Evolutionary conservation across 177 flowering plant genomes (phyloP).

Genomic region (Vitis hybrid): DNA sequence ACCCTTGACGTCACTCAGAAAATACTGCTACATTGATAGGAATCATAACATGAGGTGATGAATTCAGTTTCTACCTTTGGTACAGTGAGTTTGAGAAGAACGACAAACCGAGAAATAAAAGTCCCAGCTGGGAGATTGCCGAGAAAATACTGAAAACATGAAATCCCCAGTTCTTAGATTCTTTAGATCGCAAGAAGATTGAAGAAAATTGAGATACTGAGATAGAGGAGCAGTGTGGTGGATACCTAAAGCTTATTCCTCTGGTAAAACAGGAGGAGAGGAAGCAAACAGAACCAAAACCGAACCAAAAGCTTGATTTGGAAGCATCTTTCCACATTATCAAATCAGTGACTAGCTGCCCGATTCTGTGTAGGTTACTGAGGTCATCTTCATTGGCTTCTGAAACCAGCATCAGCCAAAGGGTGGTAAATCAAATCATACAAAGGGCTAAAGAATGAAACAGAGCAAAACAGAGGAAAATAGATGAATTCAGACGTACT

Average conservation of each 20-base stretch:
- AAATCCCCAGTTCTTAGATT: background rate
- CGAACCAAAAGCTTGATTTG: constrained; percentile 93
- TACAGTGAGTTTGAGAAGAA: constrained; percentile 67
- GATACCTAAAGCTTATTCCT: constrained; percentile 64
- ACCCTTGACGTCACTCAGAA: no score
- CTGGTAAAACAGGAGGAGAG: constrained; percentile 75
- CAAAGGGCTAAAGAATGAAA: constrained; percentile 3
- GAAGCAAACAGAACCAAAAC: constrained; percentile 80
- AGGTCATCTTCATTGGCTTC: constrained; percentile 35
- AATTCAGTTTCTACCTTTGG: constrained; percentile 46
- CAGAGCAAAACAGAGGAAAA: background rate
- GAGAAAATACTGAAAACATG: constrained; percentile 63
- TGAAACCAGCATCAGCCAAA: constrained; percentile 14
- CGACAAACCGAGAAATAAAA: constrained; percentile 65
- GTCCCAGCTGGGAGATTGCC: constrained; percentile 66
- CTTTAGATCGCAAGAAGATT: background rate
- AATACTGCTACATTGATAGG: no score
- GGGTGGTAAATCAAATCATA: constrained; percentile 3
- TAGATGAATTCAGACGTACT: constrained; percentile 16
- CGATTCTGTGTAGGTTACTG: constrained; percentile 45
- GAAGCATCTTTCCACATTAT: constrained; percentile 91
- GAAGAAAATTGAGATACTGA: background rate
- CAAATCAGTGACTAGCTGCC: constrained; percentile 55
- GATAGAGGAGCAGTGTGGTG: background rate
- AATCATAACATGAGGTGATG: background rate